Evolutionary conservation across 345 rosid species (phyloP).

Genomic region (Noccaea caerulescens): DNA sequence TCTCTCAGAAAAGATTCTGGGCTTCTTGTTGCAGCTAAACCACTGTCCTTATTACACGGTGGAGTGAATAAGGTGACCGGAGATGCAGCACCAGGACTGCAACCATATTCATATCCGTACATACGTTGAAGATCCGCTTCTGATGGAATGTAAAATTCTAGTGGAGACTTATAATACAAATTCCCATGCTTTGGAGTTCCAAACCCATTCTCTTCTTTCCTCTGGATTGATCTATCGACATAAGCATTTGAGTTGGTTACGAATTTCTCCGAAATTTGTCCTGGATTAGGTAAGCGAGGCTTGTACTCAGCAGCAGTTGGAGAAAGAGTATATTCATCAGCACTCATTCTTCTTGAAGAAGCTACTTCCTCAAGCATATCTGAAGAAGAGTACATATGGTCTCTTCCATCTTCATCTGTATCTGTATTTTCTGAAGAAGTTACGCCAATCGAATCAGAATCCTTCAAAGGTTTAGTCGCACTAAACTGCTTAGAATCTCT

Average conservation of each 20-base stretch:
- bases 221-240: slow-evolving; percentile 42
- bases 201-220: slow-evolving; percentile 40
- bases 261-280: slow-evolving; percentile 44
- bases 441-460: slow-evolving; percentile 58
- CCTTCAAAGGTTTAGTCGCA: slow-evolving; percentile 44
- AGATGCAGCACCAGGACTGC: slow-evolving; percentile 54
- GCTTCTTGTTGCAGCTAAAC: slow-evolving; percentile 50
- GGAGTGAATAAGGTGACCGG: slow-evolving; percentile 78
- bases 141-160: slow-evolving; percentile 47
- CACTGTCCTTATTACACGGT: slow-evolving; percentile 59
- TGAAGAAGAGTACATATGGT: slow-evolving; percentile 52
- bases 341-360: slow-evolving; percentile 49
- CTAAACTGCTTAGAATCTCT: slow-evolving; percentile 35
- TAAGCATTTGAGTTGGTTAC: slow-evolving; percentile 38
- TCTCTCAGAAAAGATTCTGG: slow-evolving; percentile 78
- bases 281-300: slow-evolving; percentile 36
- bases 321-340: slow-evolving; percentile 56
- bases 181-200: slow-evolving; percentile 57
- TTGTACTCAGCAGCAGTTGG: slow-evolving; percentile 54
- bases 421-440: slow-evolving; percentile 64
- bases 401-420: slow-evolving; percentile 57
- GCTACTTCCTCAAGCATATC: slow-evolving; percentile 51
- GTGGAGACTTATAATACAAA: slow-evolving; percentile 59
- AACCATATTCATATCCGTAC: slow-evolving; percentile 45
- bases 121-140: slow-evolving; percentile 49